Percentiles rank a stretch among this genome's conserved stretches.
Conservation (phyloP, 768 basidiomycete species). For the Pleurotus platypus region DNA sequence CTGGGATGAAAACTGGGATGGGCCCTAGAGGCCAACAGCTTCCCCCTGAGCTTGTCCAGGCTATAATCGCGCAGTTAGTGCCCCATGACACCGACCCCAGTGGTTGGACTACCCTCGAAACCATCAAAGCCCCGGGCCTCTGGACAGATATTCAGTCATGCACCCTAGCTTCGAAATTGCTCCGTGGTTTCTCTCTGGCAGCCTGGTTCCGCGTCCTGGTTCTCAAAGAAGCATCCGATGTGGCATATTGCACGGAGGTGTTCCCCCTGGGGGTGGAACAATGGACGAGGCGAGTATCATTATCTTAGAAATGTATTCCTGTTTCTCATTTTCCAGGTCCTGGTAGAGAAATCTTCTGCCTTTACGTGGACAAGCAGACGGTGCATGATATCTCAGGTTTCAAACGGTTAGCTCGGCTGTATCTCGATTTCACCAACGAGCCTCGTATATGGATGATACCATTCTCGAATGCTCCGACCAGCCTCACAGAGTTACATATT, state of each 20-base stretch:
- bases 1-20: no score
- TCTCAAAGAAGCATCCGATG: conserved; percentile 2
- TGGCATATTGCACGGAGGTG: neutral
- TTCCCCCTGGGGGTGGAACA: neutral
- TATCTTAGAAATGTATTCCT: no score
- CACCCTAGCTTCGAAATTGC: neutral
- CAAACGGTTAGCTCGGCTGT: neutral
- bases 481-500: neutral
- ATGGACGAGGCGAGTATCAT: conserved; percentile 1
- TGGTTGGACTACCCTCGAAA: neutral
- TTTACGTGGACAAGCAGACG: conserved; percentile 1
- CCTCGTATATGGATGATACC: neutral
- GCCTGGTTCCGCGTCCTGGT: conserved; percentile 6
- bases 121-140: neutral
- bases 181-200: conserved; percentile 3
- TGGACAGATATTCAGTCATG: neutral
- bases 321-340: no score
- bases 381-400: neutral
- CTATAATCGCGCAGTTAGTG: neutral
- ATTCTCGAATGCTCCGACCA: neutral
- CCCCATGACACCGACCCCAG: neutral
- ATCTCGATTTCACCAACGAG: conserved; percentile 2
- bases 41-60: neutral
- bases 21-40: neutral
- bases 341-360: neutral